Base-by-base conservation (phyloP, 352 stramenopile species). In the Pythium monospermum region DNA sequence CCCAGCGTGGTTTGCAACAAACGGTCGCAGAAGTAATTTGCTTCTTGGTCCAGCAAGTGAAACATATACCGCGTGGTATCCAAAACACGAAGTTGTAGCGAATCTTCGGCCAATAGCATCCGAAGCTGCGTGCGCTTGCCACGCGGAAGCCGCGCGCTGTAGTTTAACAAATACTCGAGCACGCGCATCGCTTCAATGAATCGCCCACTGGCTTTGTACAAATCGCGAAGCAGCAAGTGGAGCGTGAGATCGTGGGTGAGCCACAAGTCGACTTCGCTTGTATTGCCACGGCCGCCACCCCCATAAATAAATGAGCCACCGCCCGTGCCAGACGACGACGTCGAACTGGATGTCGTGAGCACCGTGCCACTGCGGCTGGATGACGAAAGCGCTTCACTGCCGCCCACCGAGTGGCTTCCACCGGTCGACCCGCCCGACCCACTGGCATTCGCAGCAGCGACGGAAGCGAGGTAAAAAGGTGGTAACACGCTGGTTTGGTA, bases 181-280 rank as follows among this genome's bases (percentile, higher is more conserved):
- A 94, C 79, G 13, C 73, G 74, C 65, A 91, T 83, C 0, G 71
- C 81, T 62, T 94, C 82, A 23, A 91, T 59, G 10, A 72, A 87
- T n/a, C 83, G 75, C 1, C 83, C 83, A 46, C 78, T 91, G 5
- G 79, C 78, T 16, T 72, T 76, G 49, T 92, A 94, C 5, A 92
- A 55, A 15, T 94, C 81, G 3, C 81, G 79, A 8, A 94, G 56
- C 23, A 89, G 62, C 27, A 94, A 54, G 43, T 94, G 83, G n/a
- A 94, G 49, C n/a, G 67, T 81, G 40, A 94, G 83, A 26, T 92
- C 79, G 48, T 94, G 81, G 46, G 79, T 86, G 13, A 94, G 54
- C 81, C 79, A 92, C 7, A 69, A 67, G 49, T 94, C 83, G 50
- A 90, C 64, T 25, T 91, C 80, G 22, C 70, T 84, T 8, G 69